Evolutionary conservation across 257 asterid species (phyloP).

Genomic region (Striga asiatica): DNA sequence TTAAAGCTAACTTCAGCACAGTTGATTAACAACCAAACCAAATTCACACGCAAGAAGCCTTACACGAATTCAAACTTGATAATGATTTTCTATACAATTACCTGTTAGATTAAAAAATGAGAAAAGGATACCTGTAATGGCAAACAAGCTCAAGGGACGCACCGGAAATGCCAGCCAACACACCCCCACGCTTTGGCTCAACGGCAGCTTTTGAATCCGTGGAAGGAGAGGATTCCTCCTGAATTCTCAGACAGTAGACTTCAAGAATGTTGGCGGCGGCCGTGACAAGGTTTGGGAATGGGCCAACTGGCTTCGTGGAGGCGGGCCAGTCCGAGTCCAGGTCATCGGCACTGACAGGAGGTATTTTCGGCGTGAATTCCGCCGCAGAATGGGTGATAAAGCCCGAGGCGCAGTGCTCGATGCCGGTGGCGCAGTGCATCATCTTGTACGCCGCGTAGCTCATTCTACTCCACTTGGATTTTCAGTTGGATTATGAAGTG

Average conservation of each 20-base stretch:
- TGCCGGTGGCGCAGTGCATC: constrained; percentile 91
- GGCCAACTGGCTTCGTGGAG: constrained; percentile 45
- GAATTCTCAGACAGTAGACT: constrained; percentile 58
- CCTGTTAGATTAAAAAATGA: neutral
- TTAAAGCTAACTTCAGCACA: neutral
- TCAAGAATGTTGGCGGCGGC: constrained; percentile 77
- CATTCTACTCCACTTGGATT: constrained; percentile 28
- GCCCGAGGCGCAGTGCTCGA: constrained; percentile 85
- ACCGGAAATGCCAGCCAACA: constrained; percentile 71
- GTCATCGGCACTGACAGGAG: constrained; percentile 49
- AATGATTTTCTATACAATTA: too few species aligned
- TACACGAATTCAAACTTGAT: constrained; percentile 1
- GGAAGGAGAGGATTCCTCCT: constrained; percentile 39
- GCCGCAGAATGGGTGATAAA: constrained; percentile 66
- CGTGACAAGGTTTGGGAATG: constrained; percentile 70
- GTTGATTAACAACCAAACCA: neutral
- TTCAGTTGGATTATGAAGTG: neutral
- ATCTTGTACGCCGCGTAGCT: constrained; percentile 80
- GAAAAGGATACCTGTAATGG: constrained; percentile 51
- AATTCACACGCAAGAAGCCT: too few species aligned
- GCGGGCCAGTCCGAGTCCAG: constrained; percentile 67
- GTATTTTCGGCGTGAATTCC: constrained; percentile 38
- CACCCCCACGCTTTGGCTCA: constrained; percentile 74
- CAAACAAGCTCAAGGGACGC: constrained; percentile 82
- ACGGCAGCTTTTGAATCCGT: constrained; percentile 28